Evolutionary conservation across 1,284 basidiomycete species (phyloP).

Genomic region (Ceraceosorus bombacis): DNA sequence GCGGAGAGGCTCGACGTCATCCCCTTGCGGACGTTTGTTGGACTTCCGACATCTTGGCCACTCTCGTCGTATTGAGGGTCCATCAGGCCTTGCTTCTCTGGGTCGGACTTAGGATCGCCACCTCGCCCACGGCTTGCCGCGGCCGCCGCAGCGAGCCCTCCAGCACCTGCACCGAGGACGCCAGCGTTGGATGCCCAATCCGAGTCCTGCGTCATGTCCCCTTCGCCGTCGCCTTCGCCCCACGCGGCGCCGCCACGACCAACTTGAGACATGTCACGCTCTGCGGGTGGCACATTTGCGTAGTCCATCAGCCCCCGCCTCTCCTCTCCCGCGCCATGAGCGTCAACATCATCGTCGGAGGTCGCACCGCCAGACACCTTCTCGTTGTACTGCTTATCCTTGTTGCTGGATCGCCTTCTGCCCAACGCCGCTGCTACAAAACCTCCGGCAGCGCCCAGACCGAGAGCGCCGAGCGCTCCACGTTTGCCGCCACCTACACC

Average conservation of each 20-base stretch:
- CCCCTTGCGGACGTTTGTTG: background rate
- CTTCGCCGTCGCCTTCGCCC: background rate
- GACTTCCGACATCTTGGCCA: conserved; percentile 4
- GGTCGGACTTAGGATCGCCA: background rate
- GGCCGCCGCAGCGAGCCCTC: conserved; percentile 10
- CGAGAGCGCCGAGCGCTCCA: background rate
- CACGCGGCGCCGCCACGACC: background rate
- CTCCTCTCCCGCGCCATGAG: conserved; percentile 11
- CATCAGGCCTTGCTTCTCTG: background rate
- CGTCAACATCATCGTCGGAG: conserved; percentile 19
- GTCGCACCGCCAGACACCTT: background rate
- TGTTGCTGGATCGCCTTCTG: background rate
- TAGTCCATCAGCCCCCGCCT: conserved; percentile 22
- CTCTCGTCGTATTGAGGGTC: background rate
- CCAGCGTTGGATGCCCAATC: background rate
- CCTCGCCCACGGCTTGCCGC: conserved; percentile 2
- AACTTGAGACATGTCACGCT: conserved; percentile 8
- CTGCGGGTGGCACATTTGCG: conserved; percentile 7
- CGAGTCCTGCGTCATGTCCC: background rate
- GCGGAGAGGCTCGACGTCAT: conserved; percentile 1
- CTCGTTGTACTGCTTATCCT: background rate
- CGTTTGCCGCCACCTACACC: background rate
- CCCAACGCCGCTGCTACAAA: background rate
- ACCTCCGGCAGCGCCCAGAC: background rate
- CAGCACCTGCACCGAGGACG: conserved; percentile 11